Evolutionary conservation across 1,284 basidiomycete species (phyloP).

Genomic region (Malassezia psittaci): DNA sequence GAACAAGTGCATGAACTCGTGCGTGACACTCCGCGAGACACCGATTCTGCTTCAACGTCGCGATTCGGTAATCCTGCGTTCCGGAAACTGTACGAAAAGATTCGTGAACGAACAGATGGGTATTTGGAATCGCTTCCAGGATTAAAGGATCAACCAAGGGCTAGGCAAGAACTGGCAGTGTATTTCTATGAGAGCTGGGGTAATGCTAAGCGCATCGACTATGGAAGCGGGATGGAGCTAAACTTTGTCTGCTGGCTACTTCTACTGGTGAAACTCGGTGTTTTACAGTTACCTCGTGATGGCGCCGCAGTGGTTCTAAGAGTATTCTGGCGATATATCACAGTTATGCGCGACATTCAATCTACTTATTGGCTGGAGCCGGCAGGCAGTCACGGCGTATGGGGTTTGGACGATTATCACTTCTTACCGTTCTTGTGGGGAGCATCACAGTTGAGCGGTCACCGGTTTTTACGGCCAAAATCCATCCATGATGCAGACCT

Average conservation of each 20-base stretch:
- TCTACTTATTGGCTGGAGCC: conserved; percentile 96
- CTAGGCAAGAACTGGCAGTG: conserved; percentile 49
- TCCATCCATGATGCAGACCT: conserved; percentile 84
- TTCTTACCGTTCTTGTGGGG: conserved; percentile 91
- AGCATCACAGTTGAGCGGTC: conserved; percentile 71
- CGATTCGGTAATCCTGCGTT: conserved; percentile 97
- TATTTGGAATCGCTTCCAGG: conserved; percentile 42
- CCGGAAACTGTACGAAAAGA: conserved; percentile 73
- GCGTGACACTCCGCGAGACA: conserved; percentile 65
- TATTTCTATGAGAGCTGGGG: conserved; percentile 89
- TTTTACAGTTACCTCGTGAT: conserved; percentile 58
- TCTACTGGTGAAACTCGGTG: conserved; percentile 65
- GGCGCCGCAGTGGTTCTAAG: conserved; percentile 67
- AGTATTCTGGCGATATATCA: conserved; percentile 65
- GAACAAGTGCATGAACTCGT: conserved; percentile 44
- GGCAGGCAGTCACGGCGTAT: conserved; percentile 92
- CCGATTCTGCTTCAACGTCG: conserved; percentile 68
- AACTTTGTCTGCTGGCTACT: conserved; percentile 96
- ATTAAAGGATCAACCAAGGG: conserved; percentile 23
- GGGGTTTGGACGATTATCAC: conserved; percentile 96
- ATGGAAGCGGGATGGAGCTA: conserved; percentile 97
- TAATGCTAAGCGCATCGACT: conserved; percentile 82
- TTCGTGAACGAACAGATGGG: conserved; percentile 56
- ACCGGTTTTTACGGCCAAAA: conserved; percentile 81
- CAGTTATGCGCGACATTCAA: conserved; percentile 75